These are phyloP conservation scores for Fomitiporia mediterranea DNA, from an alignment of 1,284 basidiomycete species.

Conservation along the genomic window DNA sequence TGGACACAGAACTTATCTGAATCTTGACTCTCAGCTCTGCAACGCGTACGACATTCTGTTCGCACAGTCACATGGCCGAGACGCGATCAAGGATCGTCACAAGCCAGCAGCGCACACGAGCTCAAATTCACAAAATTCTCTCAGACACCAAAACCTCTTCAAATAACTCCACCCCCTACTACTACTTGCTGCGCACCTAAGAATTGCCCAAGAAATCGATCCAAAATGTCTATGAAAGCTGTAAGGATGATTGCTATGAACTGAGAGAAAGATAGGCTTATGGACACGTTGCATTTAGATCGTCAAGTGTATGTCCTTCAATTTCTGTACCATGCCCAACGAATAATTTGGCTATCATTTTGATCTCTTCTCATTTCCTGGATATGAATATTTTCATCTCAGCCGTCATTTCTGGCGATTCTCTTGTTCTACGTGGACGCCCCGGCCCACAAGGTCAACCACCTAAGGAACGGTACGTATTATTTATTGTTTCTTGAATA, in stretches of 20 bases:
- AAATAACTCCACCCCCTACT: not conserved
- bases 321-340: slow-evolving; percentile 18
- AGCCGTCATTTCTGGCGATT: slow-evolving; percentile 89
- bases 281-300: slow-evolving; percentile 39
- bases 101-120: not conserved
- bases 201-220: not conserved
- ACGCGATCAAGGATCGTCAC: not conserved
- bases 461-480: slow-evolving; percentile 76
- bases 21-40: not conserved
- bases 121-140: not conserved
- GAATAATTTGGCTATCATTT: slow-evolving; percentile 20
- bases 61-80: not conserved
- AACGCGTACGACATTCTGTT: too few species aligned
- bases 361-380: slow-evolving; percentile 22
- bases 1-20: not conserved
- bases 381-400: slow-evolving; percentile 9
- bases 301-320: slow-evolving; percentile 56
- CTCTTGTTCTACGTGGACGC: slow-evolving; percentile 75
- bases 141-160: not conserved
- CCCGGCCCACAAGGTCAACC: slow-evolving; percentile 77
- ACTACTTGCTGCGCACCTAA: not conserved
- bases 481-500: not conserved
- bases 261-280: not conserved
- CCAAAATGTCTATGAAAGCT: slow-evolving; percentile 62
- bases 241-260: slow-evolving; percentile 36